Percentiles rank a stretch among this genome's conserved stretches.
These are phyloP conservation scores for Samsoniella hepiali DNA, from an alignment of 2,329 filamentous ascomycete species.

Conservation along the genomic window DNA sequence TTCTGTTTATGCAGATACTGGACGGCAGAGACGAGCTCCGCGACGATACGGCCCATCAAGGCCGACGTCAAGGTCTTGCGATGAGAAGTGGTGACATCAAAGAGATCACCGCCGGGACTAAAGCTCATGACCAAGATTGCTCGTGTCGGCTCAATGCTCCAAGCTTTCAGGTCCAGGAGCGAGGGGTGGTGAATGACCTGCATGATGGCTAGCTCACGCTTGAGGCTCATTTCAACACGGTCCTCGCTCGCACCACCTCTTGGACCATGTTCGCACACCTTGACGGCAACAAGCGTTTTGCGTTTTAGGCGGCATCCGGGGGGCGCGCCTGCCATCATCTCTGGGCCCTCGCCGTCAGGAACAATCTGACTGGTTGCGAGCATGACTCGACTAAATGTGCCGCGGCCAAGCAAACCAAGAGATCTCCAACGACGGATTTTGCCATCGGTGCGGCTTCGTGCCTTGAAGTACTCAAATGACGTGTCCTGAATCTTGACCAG, in stretches of 20 bases:
- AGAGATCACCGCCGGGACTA: conserved; percentile 90
- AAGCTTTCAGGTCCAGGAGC: conserved; percentile 86
- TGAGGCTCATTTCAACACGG: conserved; percentile 86
- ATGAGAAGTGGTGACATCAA: conserved; percentile 80
- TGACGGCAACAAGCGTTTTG: conserved; percentile 87
- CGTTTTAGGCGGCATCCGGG: conserved; percentile 46
- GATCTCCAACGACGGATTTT: conserved; percentile 77
- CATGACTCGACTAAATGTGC: conserved; percentile 93
- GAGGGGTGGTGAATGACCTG: conserved; percentile 84
- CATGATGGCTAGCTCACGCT: conserved; percentile 93
- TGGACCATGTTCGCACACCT: conserved; percentile 92
- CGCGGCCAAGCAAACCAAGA: conserved; percentile 78
- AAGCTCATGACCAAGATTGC: conserved; percentile 86
- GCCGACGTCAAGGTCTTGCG: conserved; percentile 63
- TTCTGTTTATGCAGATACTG: conserved; percentile 78
- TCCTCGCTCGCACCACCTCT: conserved; percentile 91
- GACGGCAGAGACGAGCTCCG: conserved; percentile 82
- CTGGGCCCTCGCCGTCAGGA: conserved; percentile 44
- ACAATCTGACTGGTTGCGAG: conserved; percentile 76
- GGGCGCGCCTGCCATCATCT: conserved; percentile 34
- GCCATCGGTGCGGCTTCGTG: conserved; percentile 61
- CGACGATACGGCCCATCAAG: conserved; percentile 80
- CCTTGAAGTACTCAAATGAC: conserved; percentile 64
- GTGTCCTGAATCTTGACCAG: conserved; percentile 42
- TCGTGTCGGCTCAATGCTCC: conserved; percentile 77